Evolutionary conservation across 306 rosid genomes (phyloP).

Genomic region (Comarum palustre): DNA sequence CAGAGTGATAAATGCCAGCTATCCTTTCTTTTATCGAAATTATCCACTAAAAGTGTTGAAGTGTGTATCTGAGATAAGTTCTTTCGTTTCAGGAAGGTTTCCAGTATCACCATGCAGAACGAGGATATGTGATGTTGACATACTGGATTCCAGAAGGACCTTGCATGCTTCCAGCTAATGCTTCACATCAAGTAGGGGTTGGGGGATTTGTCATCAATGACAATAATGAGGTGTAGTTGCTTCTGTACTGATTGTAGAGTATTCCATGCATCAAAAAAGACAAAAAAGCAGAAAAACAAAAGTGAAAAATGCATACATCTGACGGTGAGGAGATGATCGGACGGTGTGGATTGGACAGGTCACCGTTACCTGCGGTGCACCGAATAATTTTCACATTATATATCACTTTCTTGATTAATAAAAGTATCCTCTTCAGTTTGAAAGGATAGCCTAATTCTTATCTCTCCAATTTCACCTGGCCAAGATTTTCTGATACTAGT

Average conservation of each 20-base stretch:
- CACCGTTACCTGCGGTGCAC: no score
- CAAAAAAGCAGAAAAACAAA: no score
- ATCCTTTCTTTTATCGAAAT: no score
- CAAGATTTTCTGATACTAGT: background rate
- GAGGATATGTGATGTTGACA: conserved; percentile 87
- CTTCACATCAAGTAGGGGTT: conserved; percentile 93
- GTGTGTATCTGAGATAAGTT: conserved; percentile 22
- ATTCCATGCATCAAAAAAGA: no score
- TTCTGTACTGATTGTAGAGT: no score
- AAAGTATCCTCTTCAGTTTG: background rate
- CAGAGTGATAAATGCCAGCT: background rate
- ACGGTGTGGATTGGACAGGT: no score
- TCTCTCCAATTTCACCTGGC: background rate
- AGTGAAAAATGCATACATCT: no score
- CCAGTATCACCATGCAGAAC: conserved; percentile 86
- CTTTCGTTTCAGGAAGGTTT: conserved; percentile 78
- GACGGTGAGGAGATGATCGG: no score
- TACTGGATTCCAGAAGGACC: conserved; percentile 96
- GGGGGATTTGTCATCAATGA: conserved; percentile 89
- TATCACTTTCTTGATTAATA: background rate
- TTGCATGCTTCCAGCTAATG: conserved; percentile 88
- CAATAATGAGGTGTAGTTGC: conserved; percentile 57
- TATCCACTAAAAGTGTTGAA: background rate
- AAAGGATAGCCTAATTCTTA: background rate
- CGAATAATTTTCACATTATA: no score